Percentiles rank a stretch among this genome's conserved stretches.
Evolutionary conservation across 306 rosid genomes (phyloP).

Genomic region (Vigna mungo): DNA sequence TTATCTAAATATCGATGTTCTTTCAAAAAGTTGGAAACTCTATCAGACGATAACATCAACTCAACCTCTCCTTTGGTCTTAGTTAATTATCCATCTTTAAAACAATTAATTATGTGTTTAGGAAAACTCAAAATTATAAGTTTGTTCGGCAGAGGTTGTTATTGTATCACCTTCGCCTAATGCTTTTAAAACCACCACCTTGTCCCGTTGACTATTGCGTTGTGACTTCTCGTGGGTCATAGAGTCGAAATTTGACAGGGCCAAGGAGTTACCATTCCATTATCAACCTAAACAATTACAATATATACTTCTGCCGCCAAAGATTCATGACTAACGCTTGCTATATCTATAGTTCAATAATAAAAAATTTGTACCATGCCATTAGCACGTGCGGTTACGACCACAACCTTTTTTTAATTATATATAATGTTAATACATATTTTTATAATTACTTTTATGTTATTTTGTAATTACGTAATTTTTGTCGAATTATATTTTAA

Average conservation of each 20-base stretch:
- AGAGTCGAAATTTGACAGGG: constrained; percentile 16
- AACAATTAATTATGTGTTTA: not conserved
- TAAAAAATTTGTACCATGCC: not conserved
- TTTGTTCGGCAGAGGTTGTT: constrained; percentile 41
- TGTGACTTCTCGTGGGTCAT: not conserved
- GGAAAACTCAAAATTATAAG: not conserved
- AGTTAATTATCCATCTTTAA: not conserved
- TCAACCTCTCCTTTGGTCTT: not conserved
- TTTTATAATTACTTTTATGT: no score
- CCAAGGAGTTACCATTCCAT: constrained; percentile 20
- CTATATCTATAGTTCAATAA: not conserved
- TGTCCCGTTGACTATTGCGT: not conserved
- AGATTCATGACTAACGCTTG: not conserved
- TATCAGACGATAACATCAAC: not conserved
- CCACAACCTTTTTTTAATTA: not conserved
- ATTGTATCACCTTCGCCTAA: constrained; percentile 41
- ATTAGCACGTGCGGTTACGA: not conserved
- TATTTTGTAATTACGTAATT: no score
- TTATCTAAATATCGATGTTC: no score
- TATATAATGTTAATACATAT: no score
- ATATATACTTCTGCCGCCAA: not conserved
- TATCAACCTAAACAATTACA: not conserved
- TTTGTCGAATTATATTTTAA: no score
- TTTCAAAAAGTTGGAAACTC: no score
- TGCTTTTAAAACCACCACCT: not conserved